Percentiles rank a stretch among this genome's conserved stretches.
These are phyloP conservation scores for Fraxinus cuspidata DNA, from an alignment of 257 asterid species.

Conservation along the genomic window DNA sequence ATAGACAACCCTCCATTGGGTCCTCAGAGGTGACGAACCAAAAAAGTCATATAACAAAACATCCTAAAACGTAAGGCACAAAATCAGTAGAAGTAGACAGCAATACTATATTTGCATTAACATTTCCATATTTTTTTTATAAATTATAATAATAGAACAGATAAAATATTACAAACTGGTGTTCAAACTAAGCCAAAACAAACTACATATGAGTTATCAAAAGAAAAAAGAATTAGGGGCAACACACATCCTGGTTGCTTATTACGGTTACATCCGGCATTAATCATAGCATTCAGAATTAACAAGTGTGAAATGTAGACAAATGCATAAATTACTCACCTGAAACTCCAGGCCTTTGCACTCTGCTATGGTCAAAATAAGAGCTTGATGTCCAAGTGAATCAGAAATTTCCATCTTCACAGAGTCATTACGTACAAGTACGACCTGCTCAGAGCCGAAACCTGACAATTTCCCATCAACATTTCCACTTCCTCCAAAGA, in stretches of 20 bases:
- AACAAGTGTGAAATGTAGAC: not conserved
- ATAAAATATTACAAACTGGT: not conserved
- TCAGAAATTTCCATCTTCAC: slow-evolving; percentile 41
- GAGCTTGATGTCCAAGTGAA: slow-evolving; percentile 55
- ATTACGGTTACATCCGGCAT: not conserved
- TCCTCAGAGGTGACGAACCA: slow-evolving; percentile 58
- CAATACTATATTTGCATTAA: not conserved
- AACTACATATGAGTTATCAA: not conserved
- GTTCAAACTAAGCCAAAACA: not conserved
- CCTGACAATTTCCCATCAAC: slow-evolving; percentile 46
- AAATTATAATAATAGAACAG: too few relatives aligned
- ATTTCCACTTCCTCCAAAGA: slow-evolving; percentile 48
- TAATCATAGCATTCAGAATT: not conserved
- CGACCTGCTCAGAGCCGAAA: slow-evolving; percentile 74
- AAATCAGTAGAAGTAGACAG: not conserved
- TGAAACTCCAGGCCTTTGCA: slow-evolving; percentile 81
- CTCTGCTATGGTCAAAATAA: slow-evolving; percentile 57
- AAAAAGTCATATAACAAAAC: slow-evolving; percentile 66
- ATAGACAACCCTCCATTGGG: slow-evolving; percentile 71
- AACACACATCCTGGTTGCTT: too few relatives aligned
- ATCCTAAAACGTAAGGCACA: slow-evolving; percentile 41
- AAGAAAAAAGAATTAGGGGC: too few relatives aligned
- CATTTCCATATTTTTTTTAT: not conserved
- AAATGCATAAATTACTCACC: slow-evolving; percentile 28
- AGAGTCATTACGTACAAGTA: slow-evolving; percentile 57